phyloP scores from a whole-genome alignment of 2,329 filamentous ascomycete genomes.

The Fusarium sp. region DNA sequence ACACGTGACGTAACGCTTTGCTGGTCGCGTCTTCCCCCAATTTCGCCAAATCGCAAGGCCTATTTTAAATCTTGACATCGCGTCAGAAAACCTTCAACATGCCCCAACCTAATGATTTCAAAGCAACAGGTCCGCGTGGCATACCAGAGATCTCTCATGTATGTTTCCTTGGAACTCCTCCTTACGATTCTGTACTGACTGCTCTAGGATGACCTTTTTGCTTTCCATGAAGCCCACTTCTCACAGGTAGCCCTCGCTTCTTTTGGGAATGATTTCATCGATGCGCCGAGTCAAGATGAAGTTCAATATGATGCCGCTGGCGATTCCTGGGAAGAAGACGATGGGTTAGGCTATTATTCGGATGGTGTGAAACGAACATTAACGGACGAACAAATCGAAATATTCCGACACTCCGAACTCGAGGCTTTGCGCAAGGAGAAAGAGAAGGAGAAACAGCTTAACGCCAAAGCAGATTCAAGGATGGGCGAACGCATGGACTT shows the following conservation, averaged over 20 bases:
- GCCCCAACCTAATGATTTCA: constrained; percentile 33
- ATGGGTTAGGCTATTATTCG: constrained; percentile 82
- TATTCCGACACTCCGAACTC: constrained; percentile 90
- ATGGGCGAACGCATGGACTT: constrained; percentile 32
- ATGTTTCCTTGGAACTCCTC: constrained; percentile 2
- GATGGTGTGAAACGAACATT: constrained; percentile 90
- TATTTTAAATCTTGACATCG: constrained; percentile 9
- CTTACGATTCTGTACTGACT: constrained; percentile 29
- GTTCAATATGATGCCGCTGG: constrained; percentile 46
- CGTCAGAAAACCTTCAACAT: constrained; percentile 34
- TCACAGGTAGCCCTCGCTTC: constrained; percentile 56
- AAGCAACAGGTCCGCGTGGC: constrained; percentile 16
- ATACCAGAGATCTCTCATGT: constrained; percentile 46
- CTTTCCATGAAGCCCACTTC: constrained; percentile 72
- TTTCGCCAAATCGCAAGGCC: constrained; percentile 19
- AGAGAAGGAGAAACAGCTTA: constrained; percentile 53
- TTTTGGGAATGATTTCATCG: constrained; percentile 60
- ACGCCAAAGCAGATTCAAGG: constrained; percentile 6
- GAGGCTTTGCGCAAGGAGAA: constrained; percentile 74
- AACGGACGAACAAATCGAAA: constrained; percentile 89
- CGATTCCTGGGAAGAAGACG: constrained; percentile 63
- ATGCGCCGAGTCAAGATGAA: constrained; percentile 45
- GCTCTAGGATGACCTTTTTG: constrained; percentile 67
- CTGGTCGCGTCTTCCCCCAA: constrained; percentile 29
- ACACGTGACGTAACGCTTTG: constrained; percentile 40